Conservation (phyloP, 805 yeast genomes). For the Yamadazyma kitorensis region DNA sequence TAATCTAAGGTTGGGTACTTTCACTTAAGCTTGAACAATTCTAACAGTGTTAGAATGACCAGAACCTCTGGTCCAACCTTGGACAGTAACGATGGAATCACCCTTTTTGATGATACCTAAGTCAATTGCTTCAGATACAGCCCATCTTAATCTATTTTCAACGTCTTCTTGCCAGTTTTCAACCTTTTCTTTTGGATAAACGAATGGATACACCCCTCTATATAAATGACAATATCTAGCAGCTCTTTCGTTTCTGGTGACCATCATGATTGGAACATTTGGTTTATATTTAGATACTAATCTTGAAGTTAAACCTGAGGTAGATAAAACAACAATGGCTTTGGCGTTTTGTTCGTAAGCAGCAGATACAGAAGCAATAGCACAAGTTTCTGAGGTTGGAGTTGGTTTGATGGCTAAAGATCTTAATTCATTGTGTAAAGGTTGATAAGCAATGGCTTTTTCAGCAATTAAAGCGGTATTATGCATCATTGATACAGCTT, state of each 20-base stretch:
- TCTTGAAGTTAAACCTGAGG: slow-evolving; percentile 94
- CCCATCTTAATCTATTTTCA: slow-evolving; percentile 90
- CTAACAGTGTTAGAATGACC: slow-evolving; percentile 99
- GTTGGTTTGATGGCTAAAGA: slow-evolving; percentile 83
- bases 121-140: slow-evolving; percentile 82
- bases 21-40: slow-evolving; percentile 76
- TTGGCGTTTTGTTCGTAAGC: slow-evolving; percentile 94
- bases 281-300: slow-evolving; percentile 97
- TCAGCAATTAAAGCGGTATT: slow-evolving; percentile 96
- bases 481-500: slow-evolving; percentile 99
- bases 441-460: slow-evolving; percentile 88
- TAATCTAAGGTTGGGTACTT: too few relatives aligned
- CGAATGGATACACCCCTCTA: slow-evolving; percentile 98
- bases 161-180: slow-evolving; percentile 96
- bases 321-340: slow-evolving; percentile 94
- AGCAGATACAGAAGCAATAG: slow-evolving; percentile 95
- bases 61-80: slow-evolving; percentile 98
- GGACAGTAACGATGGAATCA: slow-evolving; percentile 89
- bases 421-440: slow-evolving; percentile 85
- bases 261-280: slow-evolving; percentile 94
- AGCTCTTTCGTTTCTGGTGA: slow-evolving; percentile 89
- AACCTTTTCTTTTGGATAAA: slow-evolving; percentile 61
- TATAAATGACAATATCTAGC: slow-evolving; percentile 95
- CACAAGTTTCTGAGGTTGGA: slow-evolving; percentile 92
- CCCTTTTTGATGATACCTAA: slow-evolving; percentile 85